Evolutionary conservation across 306 rosid species (phyloP).

Genomic region (Oxytropis ochrocephala): DNA sequence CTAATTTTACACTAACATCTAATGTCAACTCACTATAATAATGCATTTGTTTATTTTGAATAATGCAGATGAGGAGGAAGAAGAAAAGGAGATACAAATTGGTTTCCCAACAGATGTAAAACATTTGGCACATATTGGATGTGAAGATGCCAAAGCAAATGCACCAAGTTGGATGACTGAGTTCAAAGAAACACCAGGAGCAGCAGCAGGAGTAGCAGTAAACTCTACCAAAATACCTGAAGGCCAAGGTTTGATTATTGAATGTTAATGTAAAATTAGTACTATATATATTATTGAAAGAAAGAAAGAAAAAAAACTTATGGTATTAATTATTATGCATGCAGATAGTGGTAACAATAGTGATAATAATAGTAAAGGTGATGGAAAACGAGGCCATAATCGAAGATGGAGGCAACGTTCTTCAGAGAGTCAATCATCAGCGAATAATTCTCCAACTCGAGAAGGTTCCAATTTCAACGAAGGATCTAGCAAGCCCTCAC

Average conservation of each 20-base stretch:
- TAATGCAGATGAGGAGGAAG: conserved; percentile 64
- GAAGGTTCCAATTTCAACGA: not conserved
- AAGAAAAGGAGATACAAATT: conserved; percentile 56
- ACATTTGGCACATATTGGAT: conserved; percentile 54
- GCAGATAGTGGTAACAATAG: conserved; percentile 10
- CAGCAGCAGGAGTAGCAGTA: too few relatives aligned
- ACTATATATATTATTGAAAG: too few relatives aligned
- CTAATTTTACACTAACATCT: too few relatives aligned
- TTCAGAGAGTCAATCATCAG: conserved; percentile 4
- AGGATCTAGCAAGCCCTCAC: conserved; percentile 16
- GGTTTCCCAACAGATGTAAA: conserved; percentile 92
- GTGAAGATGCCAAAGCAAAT: conserved; percentile 29
- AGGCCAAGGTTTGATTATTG: conserved; percentile 35
- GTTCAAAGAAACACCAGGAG: conserved; percentile 42
- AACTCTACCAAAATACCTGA: conserved; percentile 28
- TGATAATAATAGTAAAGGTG: conserved; percentile 1
- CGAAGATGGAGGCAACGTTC: conserved; percentile 38
- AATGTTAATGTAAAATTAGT: too few relatives aligned
- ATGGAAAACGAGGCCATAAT: not conserved
- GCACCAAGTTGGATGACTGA: conserved; percentile 62
- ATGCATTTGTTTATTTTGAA: too few relatives aligned
- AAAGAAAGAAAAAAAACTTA: too few relatives aligned
- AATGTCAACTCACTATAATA: too few relatives aligned
- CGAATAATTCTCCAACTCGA: conserved; percentile 25
- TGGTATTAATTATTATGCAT: not conserved